Evolutionary conservation across 2,329 filamentous ascomycete species (phyloP), one percentile per base, ranked within the genome.

Genomic region (Dendryphion nanum): DNA sequence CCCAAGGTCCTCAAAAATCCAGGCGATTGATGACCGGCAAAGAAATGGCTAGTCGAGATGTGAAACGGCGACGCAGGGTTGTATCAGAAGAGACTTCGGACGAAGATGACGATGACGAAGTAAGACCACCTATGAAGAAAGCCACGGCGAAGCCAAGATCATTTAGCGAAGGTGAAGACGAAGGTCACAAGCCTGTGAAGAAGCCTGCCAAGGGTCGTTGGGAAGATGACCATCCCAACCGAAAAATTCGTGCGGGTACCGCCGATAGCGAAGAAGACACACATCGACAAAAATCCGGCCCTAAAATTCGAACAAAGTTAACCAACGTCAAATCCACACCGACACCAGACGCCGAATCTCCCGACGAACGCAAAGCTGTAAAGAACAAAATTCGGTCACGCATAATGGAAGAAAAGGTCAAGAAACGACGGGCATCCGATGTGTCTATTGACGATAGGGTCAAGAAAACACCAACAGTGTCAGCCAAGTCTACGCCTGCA

Each of bases 21-120:
- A 55, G 59, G 19, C 53, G 63, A 5, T 35, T 67, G 17, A 55
- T 64, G 47, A 61, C 61, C 35, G 57, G 61, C 8, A 62, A 62
- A 45, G 61, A 64, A 38, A 62, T 64, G 48, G 59, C 56, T 13
- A 62, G 51, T 17, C 58, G 53, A 5, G 57, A 59, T 30, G 61
- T 54, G 12, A 57, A 61, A 39, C 49, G 59, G 31, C 52, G 40
- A 14, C 32, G 55, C 24, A 57, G 63, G 41, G 42, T 53, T 4
- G 57, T 64, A 5, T 59, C 63, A 3, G 50, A 65, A 13, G 63
- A 64, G 13, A 51, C 53, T 4, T 63, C 61, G 4, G 55, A 61
- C 14, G 61, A 64, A 2, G 60, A 64, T 32, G 63, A 55, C 36
- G 62, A 66, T 26, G 60, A 64, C 31, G 61, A 65, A 34, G 59